Base-by-base conservation (phyloP, 495 filamentous ascomycete genomes). In the Thermochaetoides thermophila region DNA sequence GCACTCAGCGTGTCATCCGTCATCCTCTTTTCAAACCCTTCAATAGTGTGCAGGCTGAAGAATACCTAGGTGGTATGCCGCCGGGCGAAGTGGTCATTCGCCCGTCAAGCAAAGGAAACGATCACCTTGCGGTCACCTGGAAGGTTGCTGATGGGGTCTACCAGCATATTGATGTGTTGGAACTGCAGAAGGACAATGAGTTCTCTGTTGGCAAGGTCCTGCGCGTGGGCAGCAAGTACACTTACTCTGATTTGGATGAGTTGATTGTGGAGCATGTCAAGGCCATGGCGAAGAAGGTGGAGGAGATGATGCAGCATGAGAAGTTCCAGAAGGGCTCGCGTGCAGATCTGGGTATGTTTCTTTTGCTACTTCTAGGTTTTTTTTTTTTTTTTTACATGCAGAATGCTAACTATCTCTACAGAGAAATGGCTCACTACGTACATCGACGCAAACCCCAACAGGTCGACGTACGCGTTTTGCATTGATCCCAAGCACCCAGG, bases 121-220 rank as follows among this genome's bases (percentile, higher is more conserved):
- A 97, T 54, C 89, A 97, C 57, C 70, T 97, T 30, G 84, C 87
- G 3, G 71, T 97, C 25, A 97, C 89, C 1, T 97, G 89, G 89
- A 97, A 96, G 58, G 84, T 97, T n/a, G 72, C 81, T 0, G 83
- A 96, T 43, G 78, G 79, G 36, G 73, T 95, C 22, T 96, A 83
- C 47, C 87, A 97, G 59, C 89, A 97, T 48, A 82, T 97, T 35
- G 91, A 97, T 52, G 91, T 97, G 21, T 70, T 97, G 13, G 89
- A 97, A 55, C 56, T 97, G 35, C 82, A 91, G 57, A 97, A 97
- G 58, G 84, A 87, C 42, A 95, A 81, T 32, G 86, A 95, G 55
- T 92, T 94, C 53, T 84, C 83, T 3, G 78, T 95, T 9, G 89
- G 91, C 19, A 74, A 71, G 35, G 72, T 72, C 11, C 67, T 96